These are phyloP conservation scores for Fusarium abutilonis DNA, from an alignment of 2,329 filamentous ascomycete species.

Conservation along the genomic window DNA sequence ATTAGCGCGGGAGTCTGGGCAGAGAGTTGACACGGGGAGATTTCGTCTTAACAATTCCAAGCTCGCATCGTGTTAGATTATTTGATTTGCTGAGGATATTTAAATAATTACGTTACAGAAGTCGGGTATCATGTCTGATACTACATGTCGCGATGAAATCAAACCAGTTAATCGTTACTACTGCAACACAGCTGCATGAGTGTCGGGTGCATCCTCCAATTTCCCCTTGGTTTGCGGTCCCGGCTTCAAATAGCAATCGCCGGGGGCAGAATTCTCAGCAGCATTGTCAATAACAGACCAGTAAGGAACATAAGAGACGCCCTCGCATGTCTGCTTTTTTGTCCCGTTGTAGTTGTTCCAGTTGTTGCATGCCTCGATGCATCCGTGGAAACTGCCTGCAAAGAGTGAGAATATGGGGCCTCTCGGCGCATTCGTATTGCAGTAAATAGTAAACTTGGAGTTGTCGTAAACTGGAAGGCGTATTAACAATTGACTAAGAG, in stretches of 20 bases:
- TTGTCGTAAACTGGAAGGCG: slow-evolving; percentile 50
- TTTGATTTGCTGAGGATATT: background rate
- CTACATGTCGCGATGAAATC: background rate
- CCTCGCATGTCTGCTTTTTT: slow-evolving; percentile 9
- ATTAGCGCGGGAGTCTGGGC: background rate
- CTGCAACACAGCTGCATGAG: slow-evolving; percentile 8
- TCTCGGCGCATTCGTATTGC: slow-evolving; percentile 55
- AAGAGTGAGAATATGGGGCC: slow-evolving; percentile 54
- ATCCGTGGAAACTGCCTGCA: slow-evolving; percentile 55
- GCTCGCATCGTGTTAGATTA: background rate
- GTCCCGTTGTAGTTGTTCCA: slow-evolving; percentile 42
- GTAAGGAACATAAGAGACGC: slow-evolving; percentile 30
- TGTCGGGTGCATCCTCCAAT: slow-evolving; percentile 2
- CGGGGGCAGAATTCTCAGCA: background rate
- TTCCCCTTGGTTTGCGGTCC: slow-evolving; percentile 2
- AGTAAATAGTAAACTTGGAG: slow-evolving; percentile 54
- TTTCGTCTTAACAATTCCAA: background rate
- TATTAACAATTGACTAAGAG: background rate
- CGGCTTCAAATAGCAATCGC: slow-evolving; percentile 10
- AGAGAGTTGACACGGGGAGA: background rate
- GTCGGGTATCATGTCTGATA: background rate
- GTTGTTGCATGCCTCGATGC: slow-evolving; percentile 59
- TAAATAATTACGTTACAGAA: too few species aligned
- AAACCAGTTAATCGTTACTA: background rate
- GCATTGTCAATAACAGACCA: slow-evolving; percentile 20